Conservation (phyloP, 768 basidiomycete species). For the Kwoniella europaea region DNA sequence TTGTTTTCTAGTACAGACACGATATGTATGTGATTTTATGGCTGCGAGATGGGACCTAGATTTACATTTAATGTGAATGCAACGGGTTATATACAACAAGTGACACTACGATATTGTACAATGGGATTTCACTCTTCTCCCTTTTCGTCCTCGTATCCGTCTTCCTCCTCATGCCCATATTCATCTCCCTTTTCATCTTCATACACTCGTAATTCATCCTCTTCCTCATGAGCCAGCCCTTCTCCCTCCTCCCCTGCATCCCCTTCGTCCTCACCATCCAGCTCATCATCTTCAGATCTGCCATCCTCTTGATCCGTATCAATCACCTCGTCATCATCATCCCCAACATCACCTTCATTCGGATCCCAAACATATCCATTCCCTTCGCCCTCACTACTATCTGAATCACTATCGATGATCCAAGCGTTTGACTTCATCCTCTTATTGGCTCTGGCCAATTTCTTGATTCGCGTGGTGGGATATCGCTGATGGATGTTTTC, state of each 20-base stretch:
- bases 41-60: too few species aligned
- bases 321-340: neutral
- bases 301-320: neutral
- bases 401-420: constrained; percentile 18
- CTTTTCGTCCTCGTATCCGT: neutral
- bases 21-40: neutral
- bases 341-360: constrained; percentile 2
- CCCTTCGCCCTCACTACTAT: constrained; percentile 6
- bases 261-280: neutral
- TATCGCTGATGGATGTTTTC: neutral
- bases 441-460: constrained; percentile 7
- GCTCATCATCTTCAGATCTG: neutral
- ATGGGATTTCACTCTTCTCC: too few species aligned
- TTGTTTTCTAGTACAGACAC: neutral
- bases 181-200: neutral
- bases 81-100: neutral
- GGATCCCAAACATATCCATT: constrained; percentile 10
- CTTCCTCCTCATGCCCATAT: neutral
- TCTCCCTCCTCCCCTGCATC: constrained; percentile 1
- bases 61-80: too few species aligned
- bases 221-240: neutral
- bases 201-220: neutral
- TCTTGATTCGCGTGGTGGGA: constrained; percentile 17
- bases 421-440: constrained; percentile 9
- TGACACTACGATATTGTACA: too few species aligned